Conservation (phyloP, 768 basidiomycete genomes). For the Suillus spraguei region DNA sequence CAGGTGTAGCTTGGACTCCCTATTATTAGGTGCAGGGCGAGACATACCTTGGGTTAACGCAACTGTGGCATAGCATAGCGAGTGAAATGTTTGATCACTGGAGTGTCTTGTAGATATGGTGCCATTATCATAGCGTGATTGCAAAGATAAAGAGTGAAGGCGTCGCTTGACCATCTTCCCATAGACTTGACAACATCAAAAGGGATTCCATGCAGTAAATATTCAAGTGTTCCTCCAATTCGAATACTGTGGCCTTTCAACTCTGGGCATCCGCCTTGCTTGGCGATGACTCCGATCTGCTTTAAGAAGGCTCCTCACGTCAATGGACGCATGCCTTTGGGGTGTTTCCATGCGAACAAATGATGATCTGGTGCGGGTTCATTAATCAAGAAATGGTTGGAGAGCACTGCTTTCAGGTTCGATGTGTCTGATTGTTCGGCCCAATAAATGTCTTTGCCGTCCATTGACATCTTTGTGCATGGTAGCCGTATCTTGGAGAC, state of each 20-base stretch:
- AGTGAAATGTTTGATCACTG: conserved; percentile 9
- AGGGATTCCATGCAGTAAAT: conserved; percentile 28
- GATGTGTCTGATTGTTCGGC: neutral
- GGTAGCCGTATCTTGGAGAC: neutral
- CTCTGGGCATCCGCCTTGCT: conserved; percentile 4
- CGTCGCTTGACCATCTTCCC: conserved; percentile 37
- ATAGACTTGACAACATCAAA: conserved; percentile 38
- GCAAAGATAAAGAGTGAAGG: conserved; percentile 32
- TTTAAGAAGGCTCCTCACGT: conserved; percentile 28
- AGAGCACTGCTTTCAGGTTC: conserved; percentile 11
- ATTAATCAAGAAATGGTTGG: conserved; percentile 36
- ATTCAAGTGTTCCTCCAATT: conserved; percentile 34
- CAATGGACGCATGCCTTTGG: conserved; percentile 20
- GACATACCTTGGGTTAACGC: neutral
- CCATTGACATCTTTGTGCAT: neutral
- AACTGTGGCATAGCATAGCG: conserved; percentile 19
- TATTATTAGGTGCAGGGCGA: neutral
- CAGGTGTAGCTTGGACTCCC: conserved; percentile 7
- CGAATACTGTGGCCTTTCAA: conserved; percentile 28
- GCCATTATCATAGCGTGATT: conserved; percentile 31
- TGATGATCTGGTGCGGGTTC: conserved; percentile 20
- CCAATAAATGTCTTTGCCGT: neutral
- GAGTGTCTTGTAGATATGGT: conserved; percentile 28
- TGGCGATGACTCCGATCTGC: conserved; percentile 16
- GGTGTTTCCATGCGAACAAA: conserved; percentile 33